A percentile compares a stretch with the other conserved stretches of the same genome.
These are phyloP conservation scores for Neurospora sp. DNA, from an alignment of 495 filamentous ascomycete species.

Conservation along the genomic window DNA sequence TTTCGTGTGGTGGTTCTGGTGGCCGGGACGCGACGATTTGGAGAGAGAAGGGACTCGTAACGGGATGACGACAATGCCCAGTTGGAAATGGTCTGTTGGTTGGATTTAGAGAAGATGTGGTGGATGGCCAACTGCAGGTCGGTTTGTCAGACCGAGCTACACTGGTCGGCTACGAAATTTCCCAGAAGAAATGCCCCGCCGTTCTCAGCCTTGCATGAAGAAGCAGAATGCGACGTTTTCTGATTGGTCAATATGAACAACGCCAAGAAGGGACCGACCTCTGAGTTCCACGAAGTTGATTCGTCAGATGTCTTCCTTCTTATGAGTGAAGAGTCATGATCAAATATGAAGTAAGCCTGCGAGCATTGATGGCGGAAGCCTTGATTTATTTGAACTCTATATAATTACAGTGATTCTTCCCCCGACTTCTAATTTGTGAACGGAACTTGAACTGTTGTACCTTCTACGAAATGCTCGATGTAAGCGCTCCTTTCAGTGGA, in stretches of 20 bases:
- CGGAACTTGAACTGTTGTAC: background rate
- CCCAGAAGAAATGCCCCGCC: slow-evolving; percentile 13
- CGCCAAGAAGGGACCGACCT: background rate
- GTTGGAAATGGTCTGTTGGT: background rate
- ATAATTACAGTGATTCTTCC: background rate
- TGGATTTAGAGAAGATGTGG: background rate
- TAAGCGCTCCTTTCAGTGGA: background rate
- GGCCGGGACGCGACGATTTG: background rate
- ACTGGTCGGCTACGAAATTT: slow-evolving; percentile 12
- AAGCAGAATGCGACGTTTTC: background rate
- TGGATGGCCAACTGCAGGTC: background rate
- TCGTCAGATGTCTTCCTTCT: background rate
- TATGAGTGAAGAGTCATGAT: background rate
- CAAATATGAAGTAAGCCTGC: background rate
- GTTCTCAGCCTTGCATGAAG: slow-evolving; percentile 11
- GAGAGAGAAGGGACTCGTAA: background rate
- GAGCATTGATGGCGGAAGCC: background rate
- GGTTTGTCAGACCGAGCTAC: background rate
- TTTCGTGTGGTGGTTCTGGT: background rate
- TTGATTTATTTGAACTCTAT: background rate
- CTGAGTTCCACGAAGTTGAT: background rate
- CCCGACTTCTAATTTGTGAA: background rate
- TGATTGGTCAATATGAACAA: background rate
- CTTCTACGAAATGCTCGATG: background rate
- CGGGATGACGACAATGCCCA: background rate